These are phyloP conservation scores for Globisporangium apiculatum DNA, from an alignment of 352 stramenopile species.

Conservation along the genomic window DNA sequence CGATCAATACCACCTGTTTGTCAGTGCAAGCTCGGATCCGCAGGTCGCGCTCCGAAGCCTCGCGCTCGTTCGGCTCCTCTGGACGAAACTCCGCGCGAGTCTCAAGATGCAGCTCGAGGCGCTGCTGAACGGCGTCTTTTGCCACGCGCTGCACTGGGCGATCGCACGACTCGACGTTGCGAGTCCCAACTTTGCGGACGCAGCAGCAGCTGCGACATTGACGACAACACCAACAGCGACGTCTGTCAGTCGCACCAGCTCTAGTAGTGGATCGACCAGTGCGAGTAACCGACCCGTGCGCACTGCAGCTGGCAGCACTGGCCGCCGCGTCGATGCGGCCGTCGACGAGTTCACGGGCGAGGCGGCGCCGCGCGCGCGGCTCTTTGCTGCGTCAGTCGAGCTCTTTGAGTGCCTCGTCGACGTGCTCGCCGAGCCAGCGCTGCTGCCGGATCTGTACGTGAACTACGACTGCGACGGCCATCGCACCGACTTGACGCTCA, in stretches of 20 bases:
- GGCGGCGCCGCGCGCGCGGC: conserved; percentile 32
- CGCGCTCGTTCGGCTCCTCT: conserved; percentile 62
- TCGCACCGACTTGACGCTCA: conserved; percentile 86
- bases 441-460: conserved; percentile 96
- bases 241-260: not conserved
- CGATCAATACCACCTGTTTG: not conserved
- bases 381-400: conserved; percentile 67
- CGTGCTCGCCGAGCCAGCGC: conserved; percentile 91
- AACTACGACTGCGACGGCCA: conserved; percentile 99
- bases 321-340: conserved; percentile 33
- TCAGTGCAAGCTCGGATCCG: conserved; percentile 39
- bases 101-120: conserved; percentile 82
- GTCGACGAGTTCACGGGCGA: conserved; percentile 62
- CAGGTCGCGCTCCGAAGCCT: conserved; percentile 56
- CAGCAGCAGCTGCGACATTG: conserved; percentile 9
- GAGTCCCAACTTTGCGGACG: conserved; percentile 47
- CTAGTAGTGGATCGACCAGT: not conserved
- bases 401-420: conserved; percentile 93
- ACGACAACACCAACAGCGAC: too few relatives aligned
- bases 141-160: conserved; percentile 62
- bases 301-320: not conserved
- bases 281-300: not conserved
- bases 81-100: conserved; percentile 55
- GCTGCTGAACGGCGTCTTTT: conserved; percentile 65
- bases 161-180: conserved; percentile 52